phyloP scores from a whole-genome alignment of 164 flowering plant genomes.

The Echeveria elegans region DNA sequence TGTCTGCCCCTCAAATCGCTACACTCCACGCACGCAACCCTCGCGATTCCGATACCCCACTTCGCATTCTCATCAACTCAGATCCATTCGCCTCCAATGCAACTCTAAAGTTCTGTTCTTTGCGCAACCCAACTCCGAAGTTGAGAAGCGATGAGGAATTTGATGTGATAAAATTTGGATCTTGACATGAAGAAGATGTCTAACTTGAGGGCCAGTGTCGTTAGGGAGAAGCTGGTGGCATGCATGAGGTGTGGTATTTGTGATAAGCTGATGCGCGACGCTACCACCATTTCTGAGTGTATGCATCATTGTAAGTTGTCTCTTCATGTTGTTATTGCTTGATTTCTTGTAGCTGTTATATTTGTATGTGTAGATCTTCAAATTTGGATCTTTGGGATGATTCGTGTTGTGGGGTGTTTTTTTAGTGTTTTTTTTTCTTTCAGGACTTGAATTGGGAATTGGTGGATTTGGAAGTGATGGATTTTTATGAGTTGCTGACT shows the following conservation, averaged over 20 bases:
- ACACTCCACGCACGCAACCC: not conserved
- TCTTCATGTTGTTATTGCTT: not conserved
- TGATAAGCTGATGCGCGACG: slow-evolving; percentile 23
- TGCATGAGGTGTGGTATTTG: slow-evolving; percentile 43
- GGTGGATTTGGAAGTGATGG: not conserved
- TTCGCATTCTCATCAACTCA: not conserved
- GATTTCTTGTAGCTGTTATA: not conserved
- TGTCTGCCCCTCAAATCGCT: not conserved
- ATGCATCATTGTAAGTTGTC: slow-evolving; percentile 33
- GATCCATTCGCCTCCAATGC: not conserved
- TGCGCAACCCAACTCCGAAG: not conserved
- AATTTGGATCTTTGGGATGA: not conserved
- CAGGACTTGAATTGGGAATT: not conserved
- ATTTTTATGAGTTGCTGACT: not conserved
- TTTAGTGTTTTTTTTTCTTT: not conserved
- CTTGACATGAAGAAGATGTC: slow-evolving; percentile 5
- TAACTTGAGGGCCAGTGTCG: slow-evolving; percentile 15
- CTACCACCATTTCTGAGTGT: slow-evolving; percentile 41
- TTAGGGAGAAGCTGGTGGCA: slow-evolving; percentile 19
- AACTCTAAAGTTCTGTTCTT: not conserved
- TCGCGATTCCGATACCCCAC: not conserved
- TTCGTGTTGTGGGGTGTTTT: not conserved
- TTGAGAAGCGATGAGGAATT: not conserved
- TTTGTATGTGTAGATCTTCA: not conserved
- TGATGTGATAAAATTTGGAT: not conserved